Conservation (phyloP, 805 yeast genomes). For the Pichia eremophila region DNA sequence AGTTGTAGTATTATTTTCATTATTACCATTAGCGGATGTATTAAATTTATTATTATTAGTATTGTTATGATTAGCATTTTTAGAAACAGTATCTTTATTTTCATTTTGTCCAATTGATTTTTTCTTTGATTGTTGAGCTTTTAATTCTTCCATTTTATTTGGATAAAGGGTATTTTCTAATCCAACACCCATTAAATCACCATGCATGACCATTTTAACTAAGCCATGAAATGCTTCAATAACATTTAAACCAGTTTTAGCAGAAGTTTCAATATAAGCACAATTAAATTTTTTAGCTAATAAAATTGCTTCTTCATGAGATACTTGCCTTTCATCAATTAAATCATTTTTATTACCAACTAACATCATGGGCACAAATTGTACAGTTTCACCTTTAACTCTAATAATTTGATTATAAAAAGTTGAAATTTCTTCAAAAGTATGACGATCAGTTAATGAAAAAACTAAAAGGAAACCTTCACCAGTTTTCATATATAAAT, state of each 20-base stretch:
- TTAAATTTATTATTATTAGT: no score
- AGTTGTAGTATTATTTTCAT: neutral
- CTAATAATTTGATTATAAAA: conserved; percentile 46
- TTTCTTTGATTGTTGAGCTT: conserved; percentile 9
- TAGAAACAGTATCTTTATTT: neutral
- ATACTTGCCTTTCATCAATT: conserved; percentile 52
- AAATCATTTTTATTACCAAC: conserved; percentile 74
- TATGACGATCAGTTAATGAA: conserved; percentile 73
- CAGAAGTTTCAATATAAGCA: conserved; percentile 85
- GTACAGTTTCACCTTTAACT: conserved; percentile 38
- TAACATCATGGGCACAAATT: conserved; percentile 64
- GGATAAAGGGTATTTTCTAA: conserved; percentile 22
- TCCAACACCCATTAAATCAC: conserved; percentile 18
- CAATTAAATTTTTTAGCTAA: conserved; percentile 60
- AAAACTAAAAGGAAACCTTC: conserved; percentile 89
- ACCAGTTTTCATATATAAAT: conserved; percentile 92
- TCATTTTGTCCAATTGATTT: conserved; percentile 1
- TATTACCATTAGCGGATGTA: neutral
- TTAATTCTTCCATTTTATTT: conserved; percentile 14
- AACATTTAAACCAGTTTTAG: conserved; percentile 84
- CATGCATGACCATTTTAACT: conserved; percentile 26
- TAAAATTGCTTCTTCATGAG: conserved; percentile 45
- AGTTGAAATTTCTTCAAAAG: conserved; percentile 75
- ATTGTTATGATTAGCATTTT: neutral
- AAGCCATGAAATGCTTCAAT: conserved; percentile 27